These are phyloP conservation scores for Neckera pumila DNA, from an alignment of 225 moss, liverwort and hornwort genomes.

Conservation along the genomic window DNA sequence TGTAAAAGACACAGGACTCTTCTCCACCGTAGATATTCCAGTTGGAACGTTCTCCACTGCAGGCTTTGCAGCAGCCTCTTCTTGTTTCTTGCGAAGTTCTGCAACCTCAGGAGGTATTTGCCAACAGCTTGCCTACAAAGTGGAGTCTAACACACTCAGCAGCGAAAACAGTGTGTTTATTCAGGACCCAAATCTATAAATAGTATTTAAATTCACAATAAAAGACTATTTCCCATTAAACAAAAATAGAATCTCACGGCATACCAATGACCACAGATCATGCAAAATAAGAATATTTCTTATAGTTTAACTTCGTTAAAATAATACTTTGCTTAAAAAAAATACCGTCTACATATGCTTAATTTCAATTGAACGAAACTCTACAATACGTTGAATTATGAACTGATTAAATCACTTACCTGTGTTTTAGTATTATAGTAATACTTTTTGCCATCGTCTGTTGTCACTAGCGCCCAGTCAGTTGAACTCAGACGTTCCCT, in stretches of 20 bases:
- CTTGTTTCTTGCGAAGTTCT: conserved; percentile 56
- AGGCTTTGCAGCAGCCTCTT: conserved; percentile 28
- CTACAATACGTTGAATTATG: background rate
- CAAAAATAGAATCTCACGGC: background rate
- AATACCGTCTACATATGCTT: background rate
- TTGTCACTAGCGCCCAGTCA: conserved; percentile 80
- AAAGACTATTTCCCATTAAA: background rate
- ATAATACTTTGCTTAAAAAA: background rate
- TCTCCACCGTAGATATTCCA: conserved; percentile 44
- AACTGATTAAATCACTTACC: conserved; percentile 12
- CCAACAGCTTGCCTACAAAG: conserved; percentile 70
- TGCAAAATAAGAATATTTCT: background rate
- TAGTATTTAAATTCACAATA: background rate
- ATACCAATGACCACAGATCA: background rate
- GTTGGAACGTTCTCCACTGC: conserved; percentile 32
- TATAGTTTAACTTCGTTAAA: background rate
- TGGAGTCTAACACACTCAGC: background rate
- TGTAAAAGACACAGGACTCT: conserved; percentile 68
- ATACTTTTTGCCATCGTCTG: conserved; percentile 79
- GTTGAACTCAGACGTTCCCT: conserved; percentile 81
- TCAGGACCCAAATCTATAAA: background rate
- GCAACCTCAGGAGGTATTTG: conserved; percentile 66
- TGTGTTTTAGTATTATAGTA: conserved; percentile 86
- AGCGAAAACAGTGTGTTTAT: background rate
- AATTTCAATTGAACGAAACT: background rate